Evolutionary conservation across 495 filamentous ascomycete species (phyloP).

Genomic region (Hyaloscypha variabilis): DNA sequence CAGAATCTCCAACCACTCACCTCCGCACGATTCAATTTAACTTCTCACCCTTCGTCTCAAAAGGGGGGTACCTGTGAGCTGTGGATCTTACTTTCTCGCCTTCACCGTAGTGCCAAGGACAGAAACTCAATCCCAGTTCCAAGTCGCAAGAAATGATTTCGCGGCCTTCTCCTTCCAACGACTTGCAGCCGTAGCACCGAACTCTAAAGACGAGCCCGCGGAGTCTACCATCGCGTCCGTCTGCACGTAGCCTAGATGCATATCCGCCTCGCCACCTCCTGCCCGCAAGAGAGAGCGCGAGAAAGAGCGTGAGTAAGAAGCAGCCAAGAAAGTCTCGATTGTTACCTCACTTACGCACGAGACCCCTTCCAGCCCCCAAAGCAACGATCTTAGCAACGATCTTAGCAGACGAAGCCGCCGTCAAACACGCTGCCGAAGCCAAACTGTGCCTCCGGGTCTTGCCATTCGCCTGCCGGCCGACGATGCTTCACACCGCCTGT

Average conservation of each 20-base stretch:
- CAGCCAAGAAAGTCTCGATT: neutral
- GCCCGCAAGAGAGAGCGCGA: too few relatives aligned
- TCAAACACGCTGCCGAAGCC: constrained; percentile 10
- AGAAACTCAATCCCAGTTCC: neutral
- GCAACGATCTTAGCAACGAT: too few relatives aligned
- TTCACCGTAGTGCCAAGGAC: neutral
- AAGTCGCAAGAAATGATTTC: neutral
- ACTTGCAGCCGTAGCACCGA: neutral
- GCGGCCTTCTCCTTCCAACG: neutral
- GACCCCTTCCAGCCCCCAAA: constrained; percentile 9
- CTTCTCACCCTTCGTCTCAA: too few relatives aligned
- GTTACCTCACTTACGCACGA: neutral
- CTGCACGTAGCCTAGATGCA: neutral
- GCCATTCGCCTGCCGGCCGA: neutral
- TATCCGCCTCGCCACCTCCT: neutral
- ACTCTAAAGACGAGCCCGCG: neutral
- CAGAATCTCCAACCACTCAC: neutral
- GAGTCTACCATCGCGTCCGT: neutral
- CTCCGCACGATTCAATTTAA: too few relatives aligned
- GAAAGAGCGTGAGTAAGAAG: too few relatives aligned
- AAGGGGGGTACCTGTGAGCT: neutral
- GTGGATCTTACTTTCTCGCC: too few relatives aligned
- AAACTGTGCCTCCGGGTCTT: neutral
- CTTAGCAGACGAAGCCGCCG: constrained; percentile 1
- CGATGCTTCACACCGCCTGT: constrained; percentile 1